Evolutionary conservation across 345 rosid genomes (phyloP).

Genomic region (Euphorbia peplus): DNA sequence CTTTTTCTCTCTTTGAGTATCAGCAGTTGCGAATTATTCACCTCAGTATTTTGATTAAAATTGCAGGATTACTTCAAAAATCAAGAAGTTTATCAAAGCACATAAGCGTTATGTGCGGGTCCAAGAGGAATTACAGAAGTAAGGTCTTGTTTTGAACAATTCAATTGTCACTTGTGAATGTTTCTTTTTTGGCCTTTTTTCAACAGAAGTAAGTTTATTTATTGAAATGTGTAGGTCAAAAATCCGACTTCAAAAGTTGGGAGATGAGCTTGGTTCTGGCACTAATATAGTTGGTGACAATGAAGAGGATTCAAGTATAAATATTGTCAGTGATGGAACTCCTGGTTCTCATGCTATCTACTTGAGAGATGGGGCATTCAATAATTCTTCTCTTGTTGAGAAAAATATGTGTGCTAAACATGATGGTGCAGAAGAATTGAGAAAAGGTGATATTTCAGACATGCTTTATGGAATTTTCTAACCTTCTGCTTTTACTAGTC

Average conservation of each 20-base stretch:
- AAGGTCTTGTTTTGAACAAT: slow-evolving; percentile 19
- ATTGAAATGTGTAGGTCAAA: slow-evolving; percentile 56
- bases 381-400: slow-evolving; percentile 36
- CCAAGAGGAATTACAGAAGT: slow-evolving; percentile 81
- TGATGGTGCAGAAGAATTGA: slow-evolving; percentile 35
- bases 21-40: neutral
- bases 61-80: slow-evolving; percentile 66
- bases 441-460: slow-evolving; percentile 36
- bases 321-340: slow-evolving; percentile 55
- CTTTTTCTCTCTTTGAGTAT: slow-evolving; percentile 2
- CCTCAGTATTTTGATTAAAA: slow-evolving; percentile 20
- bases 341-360: slow-evolving; percentile 31
- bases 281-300: slow-evolving; percentile 40
- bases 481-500: neutral
- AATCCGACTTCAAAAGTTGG: slow-evolving; percentile 64
- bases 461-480: slow-evolving; percentile 12
- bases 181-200: neutral
- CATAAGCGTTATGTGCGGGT: slow-evolving; percentile 52
- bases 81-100: slow-evolving; percentile 70
- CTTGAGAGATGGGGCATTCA: slow-evolving; percentile 37
- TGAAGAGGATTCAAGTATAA: slow-evolving; percentile 61
- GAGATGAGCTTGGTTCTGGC: slow-evolving; percentile 59
- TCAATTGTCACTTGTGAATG: neutral
- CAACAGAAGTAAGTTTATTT: slow-evolving; percentile 6
- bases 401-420: slow-evolving; percentile 37